Percentiles rank a stretch among this genome's conserved stretches.
Evolutionary conservation across 129 eudicot genomes (phyloP).

Genomic region (Oenanthe sinensis): DNA sequence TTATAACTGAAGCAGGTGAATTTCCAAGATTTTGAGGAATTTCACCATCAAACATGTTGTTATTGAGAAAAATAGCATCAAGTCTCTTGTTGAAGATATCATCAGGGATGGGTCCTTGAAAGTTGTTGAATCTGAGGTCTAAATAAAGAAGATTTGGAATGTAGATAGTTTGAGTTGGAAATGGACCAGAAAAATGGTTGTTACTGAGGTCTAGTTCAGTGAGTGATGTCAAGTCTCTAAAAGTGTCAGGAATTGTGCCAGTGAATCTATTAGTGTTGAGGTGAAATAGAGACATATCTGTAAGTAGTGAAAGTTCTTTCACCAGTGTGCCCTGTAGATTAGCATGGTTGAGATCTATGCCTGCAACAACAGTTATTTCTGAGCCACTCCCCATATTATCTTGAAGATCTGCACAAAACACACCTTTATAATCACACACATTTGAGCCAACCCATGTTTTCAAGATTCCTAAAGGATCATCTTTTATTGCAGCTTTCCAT

Average conservation of each 20-base stretch:
- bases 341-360: constrained; percentile 91
- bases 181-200: constrained; percentile 67
- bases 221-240: constrained; percentile 46
- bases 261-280: constrained; percentile 72
- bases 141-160: constrained; percentile 65
- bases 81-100: constrained; percentile 58
- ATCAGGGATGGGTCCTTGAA: constrained; percentile 65
- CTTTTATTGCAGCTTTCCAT: constrained; percentile 80
- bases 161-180: constrained; percentile 36
- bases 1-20: constrained; percentile 88
- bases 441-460: constrained; percentile 76
- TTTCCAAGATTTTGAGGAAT: constrained; percentile 67
- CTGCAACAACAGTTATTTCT: constrained; percentile 45
- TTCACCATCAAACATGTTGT: constrained; percentile 55
- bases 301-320: constrained; percentile 49
- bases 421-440: constrained; percentile 75
- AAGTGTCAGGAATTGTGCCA: constrained; percentile 59
- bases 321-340: constrained; percentile 65
- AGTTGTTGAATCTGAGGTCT: constrained; percentile 74
- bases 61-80: constrained; percentile 83
- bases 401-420: constrained; percentile 60
- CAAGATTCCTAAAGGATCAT: constrained; percentile 65
- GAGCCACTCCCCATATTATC: constrained; percentile 37
- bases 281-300: constrained; percentile 66
- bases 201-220: constrained; percentile 89